These are phyloP conservation scores for Myxozyma neglecta DNA, from an alignment of 805 yeast species.

Conservation along the genomic window DNA sequence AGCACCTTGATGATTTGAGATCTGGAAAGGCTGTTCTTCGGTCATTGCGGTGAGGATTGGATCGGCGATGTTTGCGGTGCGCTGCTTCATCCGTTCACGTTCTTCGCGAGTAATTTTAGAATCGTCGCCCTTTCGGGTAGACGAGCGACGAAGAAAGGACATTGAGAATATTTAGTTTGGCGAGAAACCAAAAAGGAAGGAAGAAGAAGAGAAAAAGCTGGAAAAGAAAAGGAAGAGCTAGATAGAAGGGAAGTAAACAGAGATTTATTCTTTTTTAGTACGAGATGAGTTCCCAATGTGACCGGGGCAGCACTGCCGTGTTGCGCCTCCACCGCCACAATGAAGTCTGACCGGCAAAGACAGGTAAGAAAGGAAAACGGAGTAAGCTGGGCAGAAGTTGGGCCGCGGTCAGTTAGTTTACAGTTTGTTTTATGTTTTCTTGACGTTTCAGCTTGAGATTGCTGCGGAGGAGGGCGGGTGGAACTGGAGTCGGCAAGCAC, in stretches of 20 bases:
- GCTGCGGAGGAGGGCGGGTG: too few species aligned
- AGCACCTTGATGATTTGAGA: conserved; percentile 45
- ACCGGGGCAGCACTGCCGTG: background rate
- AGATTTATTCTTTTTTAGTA: background rate
- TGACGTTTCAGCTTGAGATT: too few species aligned
- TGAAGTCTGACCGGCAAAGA: background rate
- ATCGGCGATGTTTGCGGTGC: conserved; percentile 46
- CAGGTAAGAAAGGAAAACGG: too few species aligned
- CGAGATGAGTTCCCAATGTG: background rate
- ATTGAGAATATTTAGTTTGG: background rate
- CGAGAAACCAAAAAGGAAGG: background rate
- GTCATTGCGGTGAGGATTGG: conserved; percentile 92
- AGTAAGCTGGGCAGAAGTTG: too few species aligned
- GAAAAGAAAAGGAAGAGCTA: background rate
- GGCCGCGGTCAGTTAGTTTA: too few species aligned
- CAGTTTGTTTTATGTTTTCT: too few species aligned
- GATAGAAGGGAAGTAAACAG: background rate
- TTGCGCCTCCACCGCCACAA: background rate
- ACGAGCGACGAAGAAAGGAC: conserved; percentile 25
- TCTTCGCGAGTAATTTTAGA: conserved; percentile 23
- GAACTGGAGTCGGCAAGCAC: too few species aligned
- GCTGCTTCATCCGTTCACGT: conserved; percentile 24
- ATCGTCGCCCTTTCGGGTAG: conserved; percentile 6
- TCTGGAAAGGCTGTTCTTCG: conserved; percentile 94
- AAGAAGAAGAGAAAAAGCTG: background rate